Base-by-base conservation (phyloP, 2,329 filamentous ascomycete species). In the Scleromitrula shiraiana region DNA sequence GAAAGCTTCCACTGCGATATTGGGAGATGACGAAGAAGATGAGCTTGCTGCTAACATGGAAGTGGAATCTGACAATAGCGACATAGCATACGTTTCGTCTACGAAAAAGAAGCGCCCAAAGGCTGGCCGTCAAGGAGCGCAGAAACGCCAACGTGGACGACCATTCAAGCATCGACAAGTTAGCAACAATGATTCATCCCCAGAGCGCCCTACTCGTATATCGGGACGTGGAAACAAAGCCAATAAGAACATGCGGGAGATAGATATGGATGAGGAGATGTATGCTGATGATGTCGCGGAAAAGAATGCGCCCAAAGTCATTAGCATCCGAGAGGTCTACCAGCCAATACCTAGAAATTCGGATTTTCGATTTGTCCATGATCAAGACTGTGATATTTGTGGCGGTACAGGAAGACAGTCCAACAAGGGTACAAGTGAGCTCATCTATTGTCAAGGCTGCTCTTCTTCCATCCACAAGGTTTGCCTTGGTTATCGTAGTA, bases 381-480 rank as follows among this genome's bases (percentile, higher is more conserved):
- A 75, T 39, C 70, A 77, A 33, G 70, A 69, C 7, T 98, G 93
- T 64, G 82, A 87, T 56, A 75, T 80, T 2, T 98, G 93, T 62
- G 69, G 68, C 40, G 67, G 69, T n/a, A 67, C 65, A 14, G 75
- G 76, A 7, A 69, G 76, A 40, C 70, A 74, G 19, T 64, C 68
- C 1, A 74, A 71, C 49, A 83, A 82, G 61, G 88, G 87, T 10
- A 51, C 38, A 27, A 64, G 62, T 1, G 72, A 77, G 32, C 70
- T 98, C 20, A 76, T 98, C 27, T 82, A 83, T 61, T 98, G 93
- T 58, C 94, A 98, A 67, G 93, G 93, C 24, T 98, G 93, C 64
- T 88, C 83, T 2, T 72, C 83, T 40, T 76, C 85, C 0, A 95
- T 88, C 57, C 93, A 98, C 67, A 88, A 86, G 64, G 69, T 69